phyloP scores from a whole-genome alignment of 140 eudicot species.

The Stevia rebaudiana region DNA sequence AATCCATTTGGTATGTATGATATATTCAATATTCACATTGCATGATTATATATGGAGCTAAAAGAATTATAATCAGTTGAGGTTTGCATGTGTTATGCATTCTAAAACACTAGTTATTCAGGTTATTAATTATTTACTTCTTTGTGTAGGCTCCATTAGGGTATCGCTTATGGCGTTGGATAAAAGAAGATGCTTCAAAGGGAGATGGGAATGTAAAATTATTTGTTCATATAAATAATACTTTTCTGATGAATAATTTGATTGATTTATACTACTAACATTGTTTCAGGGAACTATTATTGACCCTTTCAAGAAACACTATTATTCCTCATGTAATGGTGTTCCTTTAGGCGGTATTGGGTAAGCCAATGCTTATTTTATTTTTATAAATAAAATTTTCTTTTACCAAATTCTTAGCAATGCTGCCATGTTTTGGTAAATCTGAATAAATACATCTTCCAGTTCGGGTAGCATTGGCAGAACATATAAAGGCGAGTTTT shows the following conservation, averaged over 20 bases:
- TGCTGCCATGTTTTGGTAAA: constrained; percentile 15
- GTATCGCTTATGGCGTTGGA: constrained; percentile 69
- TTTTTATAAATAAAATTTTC: not conserved
- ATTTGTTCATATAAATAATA: not conserved
- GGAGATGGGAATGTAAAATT: constrained; percentile 43
- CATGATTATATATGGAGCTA: not conserved
- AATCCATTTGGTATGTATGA: constrained; percentile 59
- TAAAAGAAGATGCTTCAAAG: constrained; percentile 45
- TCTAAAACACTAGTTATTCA: not conserved
- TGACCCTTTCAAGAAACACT: constrained; percentile 65
- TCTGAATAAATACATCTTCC: constrained; percentile 25
- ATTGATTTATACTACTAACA: constrained; percentile 7
- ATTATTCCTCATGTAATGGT: constrained; percentile 71
- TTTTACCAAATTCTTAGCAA: not conserved
- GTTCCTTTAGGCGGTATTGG: constrained; percentile 97
- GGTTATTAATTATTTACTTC: constrained; percentile 6
- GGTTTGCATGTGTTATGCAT: constrained; percentile 8
- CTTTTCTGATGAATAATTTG: not conserved
- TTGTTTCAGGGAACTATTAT: constrained; percentile 54
- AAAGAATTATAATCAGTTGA: constrained; percentile 6
- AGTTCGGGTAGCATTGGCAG: constrained; percentile 99
- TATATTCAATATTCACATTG: constrained; percentile 4
- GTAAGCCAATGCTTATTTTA: constrained; percentile 33
- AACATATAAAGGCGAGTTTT: constrained; percentile 84
- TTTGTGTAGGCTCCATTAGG: constrained; percentile 77